Base-by-base conservation (phyloP, 768 basidiomycete species). In the Boletus vinaceobasis region DNA sequence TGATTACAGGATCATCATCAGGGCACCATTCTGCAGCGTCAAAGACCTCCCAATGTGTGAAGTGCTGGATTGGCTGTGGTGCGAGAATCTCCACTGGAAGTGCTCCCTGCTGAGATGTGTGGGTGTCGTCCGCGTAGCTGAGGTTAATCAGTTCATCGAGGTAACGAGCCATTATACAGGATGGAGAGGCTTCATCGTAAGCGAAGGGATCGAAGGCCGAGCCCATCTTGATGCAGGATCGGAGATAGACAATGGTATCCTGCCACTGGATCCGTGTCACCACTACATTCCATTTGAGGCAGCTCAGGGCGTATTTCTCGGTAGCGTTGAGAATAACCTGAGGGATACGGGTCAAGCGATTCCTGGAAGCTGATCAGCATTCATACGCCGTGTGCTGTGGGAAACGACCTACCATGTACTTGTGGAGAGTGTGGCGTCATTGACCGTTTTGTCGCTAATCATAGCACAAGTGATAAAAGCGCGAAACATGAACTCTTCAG, bases 401-500 rank as follows among this genome's bases (percentile, higher is more conserved):
- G 21, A 46, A 29, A 21, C 15, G 23, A 56, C 66, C n/a, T 19
- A 75, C 72, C 72, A 73, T 32, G 56, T 55, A 21, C 52, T 73
- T n/a, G 64, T 57, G 17, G 70, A 52, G 48, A 73, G 67, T 4
- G 65, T 59, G 33, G 46, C 46, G 26, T 73, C 74, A 14, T 73
- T 73, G 26, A 75, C 53, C 9, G 63, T 58, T 50, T 73, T 73
- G 42, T 73, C 72, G 7, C 66, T 57, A 46, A 73, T 62, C 68
- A 75, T 73, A 26, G 74, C 70, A 48, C 69, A 75, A 23, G 57
- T 40, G 37, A 73, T 57, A 44, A 73, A 75, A 15, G 65, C 57
- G 29, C 64, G 70, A 50, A 73, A 60, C 71, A 75, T 63, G 40
- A 73, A 71, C 13, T 73, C 72, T 48, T 73, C 72, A 13, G 58